Evolutionary conservation across 345 rosid genomes (phyloP).

Genomic region (Boechera retrofracta): DNA sequence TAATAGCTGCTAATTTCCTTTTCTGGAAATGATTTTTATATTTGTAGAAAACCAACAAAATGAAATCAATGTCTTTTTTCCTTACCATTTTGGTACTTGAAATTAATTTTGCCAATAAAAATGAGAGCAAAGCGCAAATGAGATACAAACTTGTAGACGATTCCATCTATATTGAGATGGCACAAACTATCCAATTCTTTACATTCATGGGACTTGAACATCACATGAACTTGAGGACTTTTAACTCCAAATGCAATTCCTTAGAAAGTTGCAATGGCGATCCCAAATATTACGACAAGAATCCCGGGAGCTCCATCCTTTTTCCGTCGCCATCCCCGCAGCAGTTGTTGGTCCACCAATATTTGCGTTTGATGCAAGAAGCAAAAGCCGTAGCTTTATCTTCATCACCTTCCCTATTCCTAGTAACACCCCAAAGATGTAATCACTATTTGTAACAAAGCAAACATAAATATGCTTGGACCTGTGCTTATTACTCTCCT

Average conservation of each 20-base stretch:
- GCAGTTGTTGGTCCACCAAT: conserved; percentile 87
- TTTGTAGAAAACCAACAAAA: conserved; percentile 20
- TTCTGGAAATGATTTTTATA: conserved; percentile 10
- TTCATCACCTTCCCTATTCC: conserved; percentile 66
- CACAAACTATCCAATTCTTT: neutral
- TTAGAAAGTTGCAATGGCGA: conserved; percentile 67
- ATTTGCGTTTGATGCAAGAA: conserved; percentile 81
- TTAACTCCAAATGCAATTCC: conserved; percentile 57
- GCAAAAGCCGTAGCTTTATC: conserved; percentile 60
- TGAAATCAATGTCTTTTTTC: neutral
- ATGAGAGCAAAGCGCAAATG: neutral
- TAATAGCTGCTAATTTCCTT: neutral
- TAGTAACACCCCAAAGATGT: conserved; percentile 61
- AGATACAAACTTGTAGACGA: neutral
- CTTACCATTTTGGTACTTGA: neutral
- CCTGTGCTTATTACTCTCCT: conserved; percentile 75
- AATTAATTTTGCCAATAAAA: neutral
- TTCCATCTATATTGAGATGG: too few species aligned
- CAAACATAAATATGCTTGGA: conserved; percentile 72
- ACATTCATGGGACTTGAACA: conserved; percentile 3
- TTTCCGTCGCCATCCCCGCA: conserved; percentile 79
- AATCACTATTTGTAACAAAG: conserved; percentile 60
- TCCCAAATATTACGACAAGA: conserved; percentile 71
- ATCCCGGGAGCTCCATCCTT: conserved; percentile 68
- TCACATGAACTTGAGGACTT: conserved; percentile 53